These are phyloP conservation scores for Picea glauca DNA, from an alignment of 75 land plant species.

Conservation along the genomic window DNA sequence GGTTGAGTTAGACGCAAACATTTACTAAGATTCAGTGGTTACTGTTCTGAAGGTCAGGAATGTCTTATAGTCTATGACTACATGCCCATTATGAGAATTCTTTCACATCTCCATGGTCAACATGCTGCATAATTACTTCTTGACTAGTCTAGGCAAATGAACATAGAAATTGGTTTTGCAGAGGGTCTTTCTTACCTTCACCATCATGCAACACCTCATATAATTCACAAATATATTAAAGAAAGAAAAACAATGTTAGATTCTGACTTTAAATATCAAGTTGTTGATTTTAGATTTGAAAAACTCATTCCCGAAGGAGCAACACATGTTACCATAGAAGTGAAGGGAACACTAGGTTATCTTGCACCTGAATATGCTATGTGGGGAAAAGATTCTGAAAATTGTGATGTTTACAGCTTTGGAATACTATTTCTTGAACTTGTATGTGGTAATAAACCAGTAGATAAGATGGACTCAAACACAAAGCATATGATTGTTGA, in stretches of 20 bases:
- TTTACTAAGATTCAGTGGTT: constrained; percentile 19
- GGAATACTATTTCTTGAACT: constrained; percentile 53
- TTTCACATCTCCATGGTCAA: constrained; percentile 31
- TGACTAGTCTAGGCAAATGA: not conserved
- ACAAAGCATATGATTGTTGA: no score
- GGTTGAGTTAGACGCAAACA: constrained; percentile 31
- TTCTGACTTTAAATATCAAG: constrained; percentile 63
- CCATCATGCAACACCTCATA: constrained; percentile 70
- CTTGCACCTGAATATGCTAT: no score
- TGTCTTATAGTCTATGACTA: constrained; percentile 24
- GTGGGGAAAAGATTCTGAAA: no score
- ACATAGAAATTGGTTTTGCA: not conserved
- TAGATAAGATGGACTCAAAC: no score
- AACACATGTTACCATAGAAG: no score
- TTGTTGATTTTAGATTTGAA: constrained; percentile 43
- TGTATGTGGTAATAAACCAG: constrained; percentile 58
- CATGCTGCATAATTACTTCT: constrained; percentile 5
- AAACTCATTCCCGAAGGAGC: no score
- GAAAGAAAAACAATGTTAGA: constrained; percentile 79
- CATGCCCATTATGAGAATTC: constrained; percentile 30
- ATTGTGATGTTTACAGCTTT: no score
- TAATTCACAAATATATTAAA: constrained; percentile 84
- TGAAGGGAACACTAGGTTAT: no score
- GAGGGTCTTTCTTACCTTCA: constrained; percentile 39
- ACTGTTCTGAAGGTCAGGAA: constrained; percentile 33